Evolutionary conservation across 148 eudicot genomes (phyloP).

Genomic region (Vaccinium myrtillus): DNA sequence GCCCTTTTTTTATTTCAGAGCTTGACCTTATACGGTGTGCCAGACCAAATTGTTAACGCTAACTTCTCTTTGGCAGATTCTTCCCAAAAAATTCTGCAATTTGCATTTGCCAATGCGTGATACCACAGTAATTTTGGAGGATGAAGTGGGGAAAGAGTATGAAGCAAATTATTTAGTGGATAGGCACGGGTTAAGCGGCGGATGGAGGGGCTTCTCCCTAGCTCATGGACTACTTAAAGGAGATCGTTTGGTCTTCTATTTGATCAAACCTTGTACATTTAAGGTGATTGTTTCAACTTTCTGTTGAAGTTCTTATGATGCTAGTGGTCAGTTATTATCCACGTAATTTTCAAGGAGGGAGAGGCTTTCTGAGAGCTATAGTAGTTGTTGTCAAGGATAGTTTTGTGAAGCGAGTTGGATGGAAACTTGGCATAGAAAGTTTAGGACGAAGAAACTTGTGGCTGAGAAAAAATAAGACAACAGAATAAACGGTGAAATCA

Average conservation of each 20-base stretch:
- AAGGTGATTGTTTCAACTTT: slow-evolving; percentile 28
- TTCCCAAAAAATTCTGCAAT: slow-evolving; percentile 44
- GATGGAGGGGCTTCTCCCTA: slow-evolving; percentile 56
- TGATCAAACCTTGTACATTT: slow-evolving; percentile 43
- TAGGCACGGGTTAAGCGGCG: slow-evolving; percentile 55
- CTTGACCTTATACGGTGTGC: neutral
- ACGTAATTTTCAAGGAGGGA: neutral
- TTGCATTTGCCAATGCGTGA: slow-evolving; percentile 42
- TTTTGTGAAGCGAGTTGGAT: neutral
- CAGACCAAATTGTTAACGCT: neutral
- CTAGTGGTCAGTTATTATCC: neutral
- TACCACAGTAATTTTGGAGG: slow-evolving; percentile 39
- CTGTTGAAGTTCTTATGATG: neutral
- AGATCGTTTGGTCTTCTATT: slow-evolving; percentile 43
- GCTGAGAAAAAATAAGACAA: neutral
- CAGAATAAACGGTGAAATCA: neutral
- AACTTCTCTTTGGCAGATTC: slow-evolving; percentile 32
- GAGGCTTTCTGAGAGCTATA: neutral
- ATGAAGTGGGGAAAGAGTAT: slow-evolving; percentile 44
- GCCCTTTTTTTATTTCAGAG: neutral
- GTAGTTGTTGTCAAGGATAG: too few relatives aligned
- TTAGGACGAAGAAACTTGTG: neutral
- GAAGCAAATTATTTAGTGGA: slow-evolving; percentile 35
- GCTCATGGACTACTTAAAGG: slow-evolving; percentile 47
- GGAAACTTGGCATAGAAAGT: slow-evolving; percentile 4